Percentiles rank a stretch among this genome's conserved stretches.
phyloP scores from a whole-genome alignment of 192 early-diverging fungal genomes.

The Linnemannia exigua region DNA sequence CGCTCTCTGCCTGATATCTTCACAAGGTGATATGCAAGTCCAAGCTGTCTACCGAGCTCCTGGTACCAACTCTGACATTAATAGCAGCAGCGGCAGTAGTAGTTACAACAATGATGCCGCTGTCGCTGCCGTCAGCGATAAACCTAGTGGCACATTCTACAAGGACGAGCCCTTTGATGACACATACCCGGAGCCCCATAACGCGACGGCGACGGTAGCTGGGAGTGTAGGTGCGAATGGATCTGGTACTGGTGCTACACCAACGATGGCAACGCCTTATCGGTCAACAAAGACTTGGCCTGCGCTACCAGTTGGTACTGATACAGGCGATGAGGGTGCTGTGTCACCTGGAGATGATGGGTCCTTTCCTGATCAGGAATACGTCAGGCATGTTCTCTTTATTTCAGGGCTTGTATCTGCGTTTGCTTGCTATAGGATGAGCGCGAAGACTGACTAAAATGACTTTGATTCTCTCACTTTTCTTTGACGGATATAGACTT shows the following conservation, averaged over 20 bases:
- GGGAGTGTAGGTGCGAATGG: neutral
- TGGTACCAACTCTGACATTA: neutral
- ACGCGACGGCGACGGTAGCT: neutral
- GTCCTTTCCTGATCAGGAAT: conserved; percentile 36
- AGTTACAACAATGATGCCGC: neutral
- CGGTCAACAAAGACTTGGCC: conserved; percentile 33
- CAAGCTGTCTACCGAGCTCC: neutral
- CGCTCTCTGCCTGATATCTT: neutral
- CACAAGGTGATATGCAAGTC: neutral
- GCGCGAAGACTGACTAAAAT: neutral
- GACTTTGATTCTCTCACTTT: neutral
- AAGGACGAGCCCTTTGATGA: conserved; percentile 13
- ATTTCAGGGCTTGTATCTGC: neutral
- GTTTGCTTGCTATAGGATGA: neutral
- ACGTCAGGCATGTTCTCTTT: conserved; percentile 24
- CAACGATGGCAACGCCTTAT: neutral
- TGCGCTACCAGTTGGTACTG: neutral
- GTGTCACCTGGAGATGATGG: neutral
- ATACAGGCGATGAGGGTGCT: neutral
- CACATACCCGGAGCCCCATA: conserved; percentile 14
- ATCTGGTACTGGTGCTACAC: neutral
- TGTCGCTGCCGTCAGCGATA: neutral
- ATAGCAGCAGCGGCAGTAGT: neutral
- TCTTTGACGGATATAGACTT: conserved; percentile 20
- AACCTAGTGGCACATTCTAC: neutral